These are phyloP conservation scores for Scedosporium dehoogii DNA, from an alignment of 2,329 filamentous ascomycete genomes.

Conservation along the genomic window DNA sequence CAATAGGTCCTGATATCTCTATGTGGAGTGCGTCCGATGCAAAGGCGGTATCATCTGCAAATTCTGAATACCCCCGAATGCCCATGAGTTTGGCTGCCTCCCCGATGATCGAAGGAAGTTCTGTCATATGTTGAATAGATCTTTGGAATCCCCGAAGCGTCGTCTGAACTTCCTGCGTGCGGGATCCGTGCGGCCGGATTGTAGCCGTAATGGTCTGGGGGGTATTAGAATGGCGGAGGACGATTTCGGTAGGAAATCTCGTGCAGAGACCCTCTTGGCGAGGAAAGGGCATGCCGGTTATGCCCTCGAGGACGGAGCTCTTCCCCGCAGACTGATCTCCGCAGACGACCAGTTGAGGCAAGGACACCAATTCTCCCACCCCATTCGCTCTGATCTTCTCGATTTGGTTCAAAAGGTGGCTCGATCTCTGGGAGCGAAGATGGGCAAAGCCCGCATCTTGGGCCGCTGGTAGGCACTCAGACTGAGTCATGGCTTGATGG, in stretches of 20 bases:
- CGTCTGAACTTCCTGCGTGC: conserved; percentile 1
- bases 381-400: conserved; percentile 10
- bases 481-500: not conserved
- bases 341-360: conserved; percentile 16
- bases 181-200: conserved; percentile 11
- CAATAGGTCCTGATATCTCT: conserved; percentile 13
- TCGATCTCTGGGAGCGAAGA: not conserved
- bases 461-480: not conserved
- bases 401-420: conserved; percentile 8
- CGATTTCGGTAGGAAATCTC: conserved; percentile 15
- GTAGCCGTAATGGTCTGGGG: conserved; percentile 10
- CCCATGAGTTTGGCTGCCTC: conserved; percentile 13
- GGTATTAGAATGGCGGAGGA: conserved; percentile 9
- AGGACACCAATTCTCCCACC: conserved; percentile 10
- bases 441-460: not conserved
- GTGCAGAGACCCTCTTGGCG: conserved; percentile 14
- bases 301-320: conserved; percentile 15
- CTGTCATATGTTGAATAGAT: conserved; percentile 11
- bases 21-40: conserved; percentile 15
- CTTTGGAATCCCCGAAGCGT: conserved; percentile 9
- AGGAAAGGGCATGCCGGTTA: conserved; percentile 16
- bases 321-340: conserved; percentile 16
- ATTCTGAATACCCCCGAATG: conserved; percentile 7
- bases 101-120: conserved; percentile 14
- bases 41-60: conserved; percentile 12